phyloP scores from a whole-genome alignment of 2,329 filamentous ascomycete species.

The Aspergillus hortae region DNA sequence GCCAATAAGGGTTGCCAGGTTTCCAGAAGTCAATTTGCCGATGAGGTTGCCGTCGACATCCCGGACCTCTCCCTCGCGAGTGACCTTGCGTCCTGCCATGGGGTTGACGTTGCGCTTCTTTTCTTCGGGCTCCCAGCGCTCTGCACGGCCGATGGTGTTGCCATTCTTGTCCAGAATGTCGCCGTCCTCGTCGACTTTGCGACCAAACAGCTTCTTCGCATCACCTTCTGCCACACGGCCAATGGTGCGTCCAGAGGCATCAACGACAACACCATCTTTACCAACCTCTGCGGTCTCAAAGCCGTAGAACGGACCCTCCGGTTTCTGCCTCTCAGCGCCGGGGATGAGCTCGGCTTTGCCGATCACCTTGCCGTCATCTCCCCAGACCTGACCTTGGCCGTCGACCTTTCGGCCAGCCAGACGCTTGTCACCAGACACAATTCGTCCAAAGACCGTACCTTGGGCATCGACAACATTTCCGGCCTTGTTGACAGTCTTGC shows the following conservation, averaged over 20 bases:
- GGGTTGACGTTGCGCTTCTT: slow-evolving; percentile 56
- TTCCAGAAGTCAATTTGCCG: slow-evolving; percentile 44
- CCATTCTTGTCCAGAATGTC: slow-evolving; percentile 66
- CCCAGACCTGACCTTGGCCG: slow-evolving; percentile 61
- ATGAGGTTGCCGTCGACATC: slow-evolving; percentile 46
- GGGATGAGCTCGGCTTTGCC: slow-evolving; percentile 56
- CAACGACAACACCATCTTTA: slow-evolving; percentile 56
- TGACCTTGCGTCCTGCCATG: slow-evolving; percentile 54
- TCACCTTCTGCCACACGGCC: slow-evolving; percentile 65
- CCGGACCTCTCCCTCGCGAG: slow-evolving; percentile 48
- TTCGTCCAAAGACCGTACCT: slow-evolving; percentile 57
- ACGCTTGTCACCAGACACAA: slow-evolving; percentile 55
- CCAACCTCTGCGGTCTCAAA: slow-evolving; percentile 55
- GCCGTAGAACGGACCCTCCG: slow-evolving; percentile 58
- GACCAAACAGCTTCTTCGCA: slow-evolving; percentile 60
- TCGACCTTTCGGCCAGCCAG: slow-evolving; percentile 62
- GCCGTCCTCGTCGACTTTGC: slow-evolving; percentile 65
- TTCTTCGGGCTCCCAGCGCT: slow-evolving; percentile 63
- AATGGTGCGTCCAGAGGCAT: slow-evolving; percentile 35
- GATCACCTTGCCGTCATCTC: slow-evolving; percentile 59
- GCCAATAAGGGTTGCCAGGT: slow-evolving; percentile 40
- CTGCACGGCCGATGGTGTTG: slow-evolving; percentile 63
- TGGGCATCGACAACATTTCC: slow-evolving; percentile 60
- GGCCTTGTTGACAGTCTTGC: slow-evolving; percentile 61
- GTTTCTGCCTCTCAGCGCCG: slow-evolving; percentile 45